Base-by-base conservation (phyloP, 805 yeast species). In the Nematodospora valgi region DNA sequence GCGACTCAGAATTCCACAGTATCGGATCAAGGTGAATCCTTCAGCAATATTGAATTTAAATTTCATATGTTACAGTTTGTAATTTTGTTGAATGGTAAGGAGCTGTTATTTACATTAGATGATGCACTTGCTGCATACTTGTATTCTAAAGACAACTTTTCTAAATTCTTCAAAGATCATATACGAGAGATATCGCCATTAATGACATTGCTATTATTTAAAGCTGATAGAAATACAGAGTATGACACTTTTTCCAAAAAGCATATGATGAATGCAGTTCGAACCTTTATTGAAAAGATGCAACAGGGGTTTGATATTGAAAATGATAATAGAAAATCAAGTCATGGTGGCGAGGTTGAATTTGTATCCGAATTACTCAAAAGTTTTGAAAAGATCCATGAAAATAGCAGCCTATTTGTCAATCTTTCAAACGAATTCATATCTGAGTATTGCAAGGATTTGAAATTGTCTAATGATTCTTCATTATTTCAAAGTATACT, bases 11-110 rank as follows among this genome's bases (percentile, higher is more conserved):
- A 22, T 22, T n/a, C 27, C 29, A 11, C 16, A 14, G 18, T 17
- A 27, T 9, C 19, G 4, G 30, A 27, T 27, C 5, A n/a, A 5
- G 21, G 17, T 12, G 21, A n/a, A 17, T 20, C 20, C 34, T 15
- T 34, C 23, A 20, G 7, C 4, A 27, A 27, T 23, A 27, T 39
- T 23, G 66, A 61, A 46, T 61, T 67, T 50, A 64, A 64, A 42
- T 60, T 65, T 41, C 70, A 64, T 45, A 51, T 63, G 49, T 53
- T 66, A 11, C 68, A 66, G 41, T 64, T 58, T 35, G 50, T 54
- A 4, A 45, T 64, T 14, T 47, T 63, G 6, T 46, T 66, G 11
- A 52, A 51, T 33, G 56, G 58, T 4, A 11, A 27, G 4, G 29
- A 38, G 1, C 25, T 29, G 3, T 9, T 35, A 12, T 50, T 47